Conservation (phyloP, 805 yeast species). For the Yamadazyma laniorum region DNA sequence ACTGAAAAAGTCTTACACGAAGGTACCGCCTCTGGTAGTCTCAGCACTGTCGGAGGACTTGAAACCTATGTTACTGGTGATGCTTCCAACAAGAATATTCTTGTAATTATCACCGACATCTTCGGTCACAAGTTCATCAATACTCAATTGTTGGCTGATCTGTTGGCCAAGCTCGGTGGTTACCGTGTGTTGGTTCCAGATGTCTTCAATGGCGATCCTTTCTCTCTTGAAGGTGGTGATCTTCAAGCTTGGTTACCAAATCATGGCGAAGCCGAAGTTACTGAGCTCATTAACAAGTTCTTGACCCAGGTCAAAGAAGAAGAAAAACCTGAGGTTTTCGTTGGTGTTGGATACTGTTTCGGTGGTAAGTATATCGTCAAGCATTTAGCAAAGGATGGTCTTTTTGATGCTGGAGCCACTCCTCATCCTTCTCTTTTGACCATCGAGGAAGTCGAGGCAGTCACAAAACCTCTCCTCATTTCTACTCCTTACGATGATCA, state of each 20-base stretch:
- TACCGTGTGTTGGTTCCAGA: conserved; percentile 31
- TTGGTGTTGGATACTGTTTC: conserved; percentile 24
- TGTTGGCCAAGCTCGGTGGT: conserved; percentile 14
- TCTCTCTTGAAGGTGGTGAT: conserved; percentile 4
- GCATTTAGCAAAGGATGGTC: conserved; percentile 29
- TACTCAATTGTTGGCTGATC: conserved; percentile 29
- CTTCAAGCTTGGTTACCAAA: conserved; percentile 6
- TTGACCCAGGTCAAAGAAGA: conserved; percentile 3
- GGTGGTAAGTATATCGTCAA: conserved; percentile 27
- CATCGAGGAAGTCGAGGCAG: conserved; percentile 54
- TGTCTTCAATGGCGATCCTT: conserved; percentile 25
- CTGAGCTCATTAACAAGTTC: conserved; percentile 9
- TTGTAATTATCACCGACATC: conserved; percentile 27
- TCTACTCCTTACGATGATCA: conserved; percentile 69
- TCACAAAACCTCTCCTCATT: conserved; percentile 61
- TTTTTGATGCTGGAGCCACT: conserved; percentile 59
- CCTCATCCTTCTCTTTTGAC: conserved; percentile 79
- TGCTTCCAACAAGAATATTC: conserved; percentile 19
- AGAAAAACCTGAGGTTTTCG: conserved; percentile 5
- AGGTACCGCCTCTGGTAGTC: conserved; percentile 26
- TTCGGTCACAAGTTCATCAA: conserved; percentile 29
- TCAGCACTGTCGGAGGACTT: conserved; percentile 22
- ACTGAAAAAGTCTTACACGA: conserved; percentile 26
- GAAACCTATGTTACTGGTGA: conserved; percentile 28
- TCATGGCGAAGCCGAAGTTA: conserved; percentile 13